Evolutionary conservation across 1,139 yeast genomes (phyloP).

Genomic region (Kazachstania sp.): DNA sequence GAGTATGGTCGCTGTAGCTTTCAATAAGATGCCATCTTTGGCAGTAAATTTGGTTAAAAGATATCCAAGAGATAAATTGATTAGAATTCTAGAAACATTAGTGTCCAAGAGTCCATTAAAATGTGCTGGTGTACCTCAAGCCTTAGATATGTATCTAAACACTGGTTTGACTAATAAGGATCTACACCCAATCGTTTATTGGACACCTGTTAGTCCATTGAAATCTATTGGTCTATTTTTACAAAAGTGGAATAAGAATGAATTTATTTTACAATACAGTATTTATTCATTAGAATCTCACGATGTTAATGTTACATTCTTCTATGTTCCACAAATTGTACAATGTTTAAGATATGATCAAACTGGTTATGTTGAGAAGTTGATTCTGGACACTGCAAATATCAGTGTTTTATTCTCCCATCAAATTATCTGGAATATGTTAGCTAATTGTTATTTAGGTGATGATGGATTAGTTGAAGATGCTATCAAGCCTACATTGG

Average conservation of each 20-base stretch:
- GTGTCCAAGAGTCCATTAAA: constrained; percentile 50
- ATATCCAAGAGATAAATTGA: constrained; percentile 38
- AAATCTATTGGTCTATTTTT: constrained; percentile 78
- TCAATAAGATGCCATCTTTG: constrained; percentile 58
- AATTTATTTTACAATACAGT: constrained; percentile 72
- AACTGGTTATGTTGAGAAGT: constrained; percentile 78
- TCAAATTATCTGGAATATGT: constrained; percentile 96
- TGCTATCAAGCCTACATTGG: constrained; percentile 72
- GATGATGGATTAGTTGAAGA: constrained; percentile 81
- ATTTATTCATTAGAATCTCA: constrained; percentile 85
- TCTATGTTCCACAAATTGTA: constrained; percentile 96
- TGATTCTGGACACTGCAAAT: constrained; percentile 85
- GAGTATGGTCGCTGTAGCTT: constrained; percentile 42
- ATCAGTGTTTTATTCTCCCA: constrained; percentile 90
- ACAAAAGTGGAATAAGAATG: constrained; percentile 63
- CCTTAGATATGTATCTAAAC: constrained; percentile 51
- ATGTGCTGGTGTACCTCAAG: constrained; percentile 55
- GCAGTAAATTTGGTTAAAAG: constrained; percentile 67
- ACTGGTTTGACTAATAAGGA: constrained; percentile 25
- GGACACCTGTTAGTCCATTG: constrained; percentile 78
- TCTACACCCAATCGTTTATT: constrained; percentile 43
- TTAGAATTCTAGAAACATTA: constrained; percentile 40
- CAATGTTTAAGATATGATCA: constrained; percentile 79
- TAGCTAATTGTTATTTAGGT: constrained; percentile 86
- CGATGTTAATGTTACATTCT: constrained; percentile 82